Base-by-base conservation (phyloP, 805 yeast genomes). In the Candida pini region DNA sequence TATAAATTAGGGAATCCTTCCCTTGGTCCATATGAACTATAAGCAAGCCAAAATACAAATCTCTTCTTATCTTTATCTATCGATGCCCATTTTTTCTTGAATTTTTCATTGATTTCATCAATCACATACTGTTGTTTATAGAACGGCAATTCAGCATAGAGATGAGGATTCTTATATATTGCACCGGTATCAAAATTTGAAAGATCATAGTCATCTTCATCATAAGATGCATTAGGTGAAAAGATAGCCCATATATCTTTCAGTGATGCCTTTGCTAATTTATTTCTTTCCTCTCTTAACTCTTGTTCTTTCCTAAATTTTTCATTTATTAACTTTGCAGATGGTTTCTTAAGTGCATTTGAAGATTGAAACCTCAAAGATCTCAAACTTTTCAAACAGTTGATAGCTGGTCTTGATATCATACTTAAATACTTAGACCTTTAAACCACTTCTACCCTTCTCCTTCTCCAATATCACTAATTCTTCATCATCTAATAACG, bases 1-100 rank as follows among this genome's bases (percentile, higher is more conserved):
- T 74, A 65, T 43, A 64, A 65, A 32, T 60, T 57, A 13, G 58
- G 57, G 36, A 80, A 69, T 15, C 72, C 71, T 31, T 72, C 77
- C 41, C 94, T 65, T 2, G 76, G 79, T 0, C 88, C 92, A 69
- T 82, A 74, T 31, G 79, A 65, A 2, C 89, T 89, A 55, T 77
- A 83, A 0, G 79, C 68, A 20, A 79, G 66, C 59, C 69, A 78
- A 53, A 76, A 80, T 8, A 75, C 68, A 43, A 80, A 62, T 41
- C 70, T 63, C 49, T 81, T 80, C 34, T 69, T 69, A 33, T 71
- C 67, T 9, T 40, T 40, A 4, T 73, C 63, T 29, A 80, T 43
- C 26, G 62, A 56, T 2, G 54, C 53, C 94, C 94, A 83, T 35
- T 70, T 65, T 34, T 65, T 65, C 43, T 71, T 76, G 49, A 59